These are phyloP conservation scores for Ocimum tenuiflorum DNA, from an alignment of 257 asterid genomes.

Conservation along the genomic window DNA sequence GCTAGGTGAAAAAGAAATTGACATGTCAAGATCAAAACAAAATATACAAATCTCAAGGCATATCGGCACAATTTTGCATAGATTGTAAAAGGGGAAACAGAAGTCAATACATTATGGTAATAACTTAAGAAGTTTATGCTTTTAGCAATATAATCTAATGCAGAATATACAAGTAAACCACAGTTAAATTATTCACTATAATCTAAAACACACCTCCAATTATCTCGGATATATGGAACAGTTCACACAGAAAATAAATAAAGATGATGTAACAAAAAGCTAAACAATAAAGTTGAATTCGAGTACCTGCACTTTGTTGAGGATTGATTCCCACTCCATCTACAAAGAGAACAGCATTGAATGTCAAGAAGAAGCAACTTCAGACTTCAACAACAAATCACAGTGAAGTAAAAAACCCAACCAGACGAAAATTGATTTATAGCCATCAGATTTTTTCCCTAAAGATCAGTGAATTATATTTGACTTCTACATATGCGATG, in stretches of 20 bases:
- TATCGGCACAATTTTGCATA: not conserved
- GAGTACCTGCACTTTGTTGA: constrained; percentile 93
- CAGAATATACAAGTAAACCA: not conserved
- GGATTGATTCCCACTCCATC: constrained; percentile 99
- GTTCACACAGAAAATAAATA: not conserved
- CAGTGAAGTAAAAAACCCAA: not conserved
- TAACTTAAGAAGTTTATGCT: not conserved
- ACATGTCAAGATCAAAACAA: not conserved
- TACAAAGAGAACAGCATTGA: constrained; percentile 27
- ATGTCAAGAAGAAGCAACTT: not conserved
- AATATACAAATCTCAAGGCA: not conserved
- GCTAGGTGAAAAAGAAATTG: not conserved
- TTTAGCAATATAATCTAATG: not conserved
- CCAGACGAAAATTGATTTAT: constrained; percentile 8
- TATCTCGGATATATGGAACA: constrained; percentile 7
- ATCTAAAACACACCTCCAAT: not conserved
- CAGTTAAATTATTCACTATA: not conserved
- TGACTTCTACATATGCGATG: not conserved
- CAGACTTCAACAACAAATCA: not conserved
- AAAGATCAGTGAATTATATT: not conserved
- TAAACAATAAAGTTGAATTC: not conserved
- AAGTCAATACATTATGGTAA: not conserved
- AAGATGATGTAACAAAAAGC: not conserved
- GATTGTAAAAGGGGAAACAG: no score
- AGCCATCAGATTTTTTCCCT: not conserved